Percentiles rank a stretch among this genome's conserved stretches.
Conservation (phyloP, 257 asterid genomes). For the Haberlea rhodopensis region DNA sequence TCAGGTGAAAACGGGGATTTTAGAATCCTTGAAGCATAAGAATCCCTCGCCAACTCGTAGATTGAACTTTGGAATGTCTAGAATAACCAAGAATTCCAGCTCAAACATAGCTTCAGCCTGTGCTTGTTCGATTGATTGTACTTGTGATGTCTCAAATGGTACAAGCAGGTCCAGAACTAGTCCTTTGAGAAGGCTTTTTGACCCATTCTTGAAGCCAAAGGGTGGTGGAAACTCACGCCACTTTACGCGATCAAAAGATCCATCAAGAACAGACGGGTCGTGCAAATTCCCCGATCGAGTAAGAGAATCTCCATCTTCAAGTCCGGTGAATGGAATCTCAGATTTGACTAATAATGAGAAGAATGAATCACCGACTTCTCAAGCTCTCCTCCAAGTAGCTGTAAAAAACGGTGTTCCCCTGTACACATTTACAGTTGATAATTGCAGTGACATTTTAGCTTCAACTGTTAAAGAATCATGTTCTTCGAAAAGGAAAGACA, state of each 20-base stretch:
- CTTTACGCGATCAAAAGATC: slow-evolving; percentile 28
- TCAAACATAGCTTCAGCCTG: slow-evolving; percentile 36
- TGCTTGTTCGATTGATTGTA: slow-evolving; percentile 24
- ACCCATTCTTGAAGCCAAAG: slow-evolving; percentile 67
- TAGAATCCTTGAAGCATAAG: slow-evolving; percentile 41
- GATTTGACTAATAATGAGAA: slow-evolving; percentile 31
- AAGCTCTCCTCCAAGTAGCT: slow-evolving; percentile 75
- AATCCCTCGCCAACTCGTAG: slow-evolving; percentile 59
- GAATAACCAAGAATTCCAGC: slow-evolving; percentile 43
- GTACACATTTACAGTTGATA: slow-evolving; percentile 71
- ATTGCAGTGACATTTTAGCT: slow-evolving; percentile 57
- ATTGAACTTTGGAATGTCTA: slow-evolving; percentile 42
- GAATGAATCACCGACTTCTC: slow-evolving; percentile 37
- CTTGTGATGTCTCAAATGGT: slow-evolving; percentile 41
- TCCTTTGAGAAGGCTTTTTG: slow-evolving; percentile 77
- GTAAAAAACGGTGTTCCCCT: slow-evolving; percentile 70
- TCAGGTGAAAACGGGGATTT: slow-evolving; percentile 29
- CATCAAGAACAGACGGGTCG: slow-evolving; percentile 27
- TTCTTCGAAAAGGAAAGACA: slow-evolving; percentile 34
- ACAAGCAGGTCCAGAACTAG: slow-evolving; percentile 54
- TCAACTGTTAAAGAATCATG: slow-evolving; percentile 54
- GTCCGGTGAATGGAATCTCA: slow-evolving; percentile 37
- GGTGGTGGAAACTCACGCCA: slow-evolving; percentile 33
- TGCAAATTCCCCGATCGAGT: slow-evolving; percentile 30
- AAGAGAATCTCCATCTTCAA: slow-evolving; percentile 33